Conservation (phyloP, 345 rosid genomes). For the Acer yangbiense region DNA sequence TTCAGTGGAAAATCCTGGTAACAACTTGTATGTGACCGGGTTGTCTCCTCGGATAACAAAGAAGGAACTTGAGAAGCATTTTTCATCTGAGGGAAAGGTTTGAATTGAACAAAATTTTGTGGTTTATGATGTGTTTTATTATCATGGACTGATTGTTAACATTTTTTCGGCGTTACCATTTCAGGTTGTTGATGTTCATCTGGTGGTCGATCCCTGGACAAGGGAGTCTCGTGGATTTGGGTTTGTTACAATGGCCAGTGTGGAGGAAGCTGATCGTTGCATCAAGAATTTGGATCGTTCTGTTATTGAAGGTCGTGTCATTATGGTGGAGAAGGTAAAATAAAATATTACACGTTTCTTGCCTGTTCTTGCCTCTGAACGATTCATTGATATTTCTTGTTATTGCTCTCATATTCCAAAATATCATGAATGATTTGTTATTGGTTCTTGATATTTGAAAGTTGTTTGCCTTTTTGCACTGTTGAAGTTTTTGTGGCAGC, state of each 20-base stretch:
- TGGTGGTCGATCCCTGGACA: conserved; percentile 93
- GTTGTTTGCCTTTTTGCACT: conserved; percentile 78
- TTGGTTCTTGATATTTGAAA: conserved; percentile 45
- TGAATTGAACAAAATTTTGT: conserved; percentile 2
- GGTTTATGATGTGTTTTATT: neutral
- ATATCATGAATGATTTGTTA: conserved; percentile 22
- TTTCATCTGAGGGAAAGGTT: conserved; percentile 75
- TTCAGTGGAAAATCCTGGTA: conserved; percentile 85
- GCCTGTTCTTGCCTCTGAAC: neutral
- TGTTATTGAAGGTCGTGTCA: conserved; percentile 78
- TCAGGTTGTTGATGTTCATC: conserved; percentile 85
- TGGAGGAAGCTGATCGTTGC: conserved; percentile 75
- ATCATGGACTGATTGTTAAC: no score
- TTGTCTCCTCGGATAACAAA: conserved; percentile 74
- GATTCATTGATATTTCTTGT: neutral
- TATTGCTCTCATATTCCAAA: neutral
- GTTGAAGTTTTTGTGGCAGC: conserved; percentile 81
- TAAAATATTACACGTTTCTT: neutral
- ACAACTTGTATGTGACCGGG: conserved; percentile 93
- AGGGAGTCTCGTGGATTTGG: conserved; percentile 96
- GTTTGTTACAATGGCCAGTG: conserved; percentile 74
- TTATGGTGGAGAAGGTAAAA: conserved; percentile 90
- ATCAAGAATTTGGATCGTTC: conserved; percentile 73
- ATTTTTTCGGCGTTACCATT: neutral
- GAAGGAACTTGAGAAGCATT: conserved; percentile 78